phyloP scores from a whole-genome alignment of 192 early-diverging fungal species.

The Ambispora gerdemannii region DNA sequence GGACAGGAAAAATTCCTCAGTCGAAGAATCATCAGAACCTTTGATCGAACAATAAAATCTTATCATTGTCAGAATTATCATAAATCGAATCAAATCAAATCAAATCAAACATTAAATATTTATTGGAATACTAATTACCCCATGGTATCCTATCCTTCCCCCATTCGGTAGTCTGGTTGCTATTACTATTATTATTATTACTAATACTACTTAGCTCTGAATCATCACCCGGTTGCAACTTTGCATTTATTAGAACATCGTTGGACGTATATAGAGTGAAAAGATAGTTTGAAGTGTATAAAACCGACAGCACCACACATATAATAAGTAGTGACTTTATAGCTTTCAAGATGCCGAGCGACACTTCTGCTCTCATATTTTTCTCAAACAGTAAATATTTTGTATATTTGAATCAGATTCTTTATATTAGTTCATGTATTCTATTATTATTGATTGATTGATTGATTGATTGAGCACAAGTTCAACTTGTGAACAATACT shows the following conservation, averaged over 20 bases:
- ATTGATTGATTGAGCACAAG: no score
- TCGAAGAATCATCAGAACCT: constrained; percentile 10
- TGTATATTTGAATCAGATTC: no score
- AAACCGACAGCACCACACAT: constrained; percentile 9
- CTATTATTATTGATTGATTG: no score
- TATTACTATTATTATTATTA: no score
- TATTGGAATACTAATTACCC: constrained; percentile 1
- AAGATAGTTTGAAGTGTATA: constrained; percentile 16
- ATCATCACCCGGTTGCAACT: constrained; percentile 2
- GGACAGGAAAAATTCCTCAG: constrained; percentile 53
- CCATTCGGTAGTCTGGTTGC: neutral
- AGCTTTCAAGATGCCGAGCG: neutral
- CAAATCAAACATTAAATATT: no score
- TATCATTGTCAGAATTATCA: no score
- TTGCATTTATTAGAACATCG: neutral
- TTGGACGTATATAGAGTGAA: constrained; percentile 2
- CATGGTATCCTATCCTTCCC: constrained; percentile 12
- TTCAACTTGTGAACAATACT: constrained; percentile 13
- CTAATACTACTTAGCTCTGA: neutral
- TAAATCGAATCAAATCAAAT: no score
- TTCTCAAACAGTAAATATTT: neutral
- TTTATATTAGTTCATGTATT: no score
- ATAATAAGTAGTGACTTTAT: constrained; percentile 11
- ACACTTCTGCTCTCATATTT: constrained; percentile 16
- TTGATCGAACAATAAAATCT: no score